Evolutionary conservation across 2,329 filamentous ascomycete species (phyloP), one percentile per base, ranked within the genome.

Genomic region (Ophiostoma quercus): DNA sequence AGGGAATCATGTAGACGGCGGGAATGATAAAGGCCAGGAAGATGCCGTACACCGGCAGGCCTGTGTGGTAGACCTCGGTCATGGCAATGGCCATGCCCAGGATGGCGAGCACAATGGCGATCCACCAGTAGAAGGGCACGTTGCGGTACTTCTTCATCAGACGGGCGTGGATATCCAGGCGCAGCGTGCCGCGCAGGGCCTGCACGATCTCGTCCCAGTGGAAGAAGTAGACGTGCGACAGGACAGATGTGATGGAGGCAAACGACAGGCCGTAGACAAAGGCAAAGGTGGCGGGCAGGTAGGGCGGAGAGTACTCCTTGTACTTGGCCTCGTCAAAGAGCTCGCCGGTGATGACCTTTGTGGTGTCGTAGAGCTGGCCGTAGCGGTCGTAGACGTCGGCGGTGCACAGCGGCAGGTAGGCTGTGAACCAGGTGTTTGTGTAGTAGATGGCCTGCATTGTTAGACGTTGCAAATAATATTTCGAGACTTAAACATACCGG

Each of bases 391-490:
- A 85, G 32, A 84, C 80, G 14, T 79, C 78, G 76, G 85, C 85
- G 25, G 80, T 82, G 77, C 83, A 84, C 77, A 85, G 83, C 39
- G 82, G 82, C 34, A 85, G 77, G 73, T 86, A 72, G 47, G 82
- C 80, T 12, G 82, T 84, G 76, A 85, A 84, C 79, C 84, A 89
- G 1, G 84, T 77, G 69, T 87, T 86, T 63, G 79, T 83, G 76
- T 85, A 90, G 79, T 87, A 88, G 9, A 90, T 75, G 34, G 79
- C 84, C 43, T 47, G 43, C 19, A 47, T 16, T 47, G 43, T 47
- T 47, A 47, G 43, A 34, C 34, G 34, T 34, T 34, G 34, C 8
- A 8, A n/a, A n/a, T n/a, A n/a, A n/a, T n/a, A n/a, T n/a, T n/a
- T n/a, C n/a, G n/a, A n/a, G n/a, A n/a, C n/a, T n/a, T n/a, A n/a